Conservation (phyloP, 208 protist species). For the Trypanosoma platydactyli region DNA sequence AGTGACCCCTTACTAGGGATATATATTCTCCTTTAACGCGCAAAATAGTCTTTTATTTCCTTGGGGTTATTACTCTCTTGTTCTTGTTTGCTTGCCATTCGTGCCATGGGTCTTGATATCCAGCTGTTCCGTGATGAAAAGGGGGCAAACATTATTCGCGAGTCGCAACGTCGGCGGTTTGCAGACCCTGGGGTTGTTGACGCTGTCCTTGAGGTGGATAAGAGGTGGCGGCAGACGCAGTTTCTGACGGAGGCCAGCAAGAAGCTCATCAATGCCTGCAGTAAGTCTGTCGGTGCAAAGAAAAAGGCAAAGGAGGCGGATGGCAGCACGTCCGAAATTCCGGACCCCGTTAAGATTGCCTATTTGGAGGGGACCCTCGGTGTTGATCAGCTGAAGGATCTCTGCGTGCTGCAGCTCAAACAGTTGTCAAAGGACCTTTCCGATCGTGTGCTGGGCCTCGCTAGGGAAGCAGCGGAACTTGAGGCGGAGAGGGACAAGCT, state of each 20-base stretch:
- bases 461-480: slow-evolving; percentile 58
- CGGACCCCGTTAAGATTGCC: slow-evolving; percentile 48
- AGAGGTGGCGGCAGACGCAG: slow-evolving; percentile 88
- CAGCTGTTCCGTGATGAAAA: slow-evolving; percentile 94
- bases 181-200: slow-evolving; percentile 90
- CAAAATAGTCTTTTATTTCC: slow-evolving; percentile 10
- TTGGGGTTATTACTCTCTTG: slow-evolving; percentile 15
- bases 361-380: slow-evolving; percentile 58
- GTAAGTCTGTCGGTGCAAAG: slow-evolving; percentile 87
- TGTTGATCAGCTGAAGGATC: slow-evolving; percentile 48
- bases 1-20: neutral
- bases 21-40: neutral
- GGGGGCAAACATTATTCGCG: slow-evolving; percentile 92
- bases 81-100: slow-evolving; percentile 5
- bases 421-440: slow-evolving; percentile 81
- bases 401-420: slow-evolving; percentile 91
- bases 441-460: slow-evolving; percentile 55
- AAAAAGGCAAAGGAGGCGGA: slow-evolving; percentile 93
- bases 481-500: slow-evolving; percentile 74
- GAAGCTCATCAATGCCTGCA: slow-evolving; percentile 89
- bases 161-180: slow-evolving; percentile 95
- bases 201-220: slow-evolving; percentile 90
- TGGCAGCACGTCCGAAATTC: slow-evolving; percentile 68
- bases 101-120: slow-evolving; percentile 95
- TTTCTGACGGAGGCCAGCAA: slow-evolving; percentile 85